These are phyloP conservation scores for Abrus pulchellus DNA, from an alignment of 306 rosid species.

Conservation along the genomic window DNA sequence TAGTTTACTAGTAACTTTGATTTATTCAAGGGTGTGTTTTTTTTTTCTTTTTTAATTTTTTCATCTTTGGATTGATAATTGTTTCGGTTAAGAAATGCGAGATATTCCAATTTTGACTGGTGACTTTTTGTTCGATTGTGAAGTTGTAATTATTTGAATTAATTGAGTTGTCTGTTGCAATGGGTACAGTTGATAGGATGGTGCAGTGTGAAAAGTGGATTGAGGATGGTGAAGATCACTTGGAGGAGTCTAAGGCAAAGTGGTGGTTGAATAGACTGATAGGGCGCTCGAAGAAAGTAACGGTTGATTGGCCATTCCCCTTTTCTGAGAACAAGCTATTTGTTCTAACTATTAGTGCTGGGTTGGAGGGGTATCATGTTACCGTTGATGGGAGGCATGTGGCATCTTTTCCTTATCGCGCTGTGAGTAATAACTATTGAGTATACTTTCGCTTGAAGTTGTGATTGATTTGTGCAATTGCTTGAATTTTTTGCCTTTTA, in stretches of 20 bases:
- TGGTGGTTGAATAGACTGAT: slow-evolving; percentile 87
- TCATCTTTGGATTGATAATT: not conserved
- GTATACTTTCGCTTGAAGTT: not conserved
- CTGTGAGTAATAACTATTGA: slow-evolving; percentile 64
- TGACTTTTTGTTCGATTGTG: not conserved
- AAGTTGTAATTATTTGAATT: not conserved
- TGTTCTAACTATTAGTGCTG: slow-evolving; percentile 87
- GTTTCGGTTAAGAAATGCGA: not conserved
- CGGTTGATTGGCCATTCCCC: slow-evolving; percentile 84
- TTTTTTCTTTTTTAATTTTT: not conserved
- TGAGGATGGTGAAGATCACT: slow-evolving; percentile 58
- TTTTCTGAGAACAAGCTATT: slow-evolving; percentile 78
- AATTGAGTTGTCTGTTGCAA: slow-evolving; percentile 47
- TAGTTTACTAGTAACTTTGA: not conserved
- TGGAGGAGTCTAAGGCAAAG: slow-evolving; percentile 68
- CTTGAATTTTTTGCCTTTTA: slow-evolving; percentile 15
- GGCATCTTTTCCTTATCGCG: slow-evolving; percentile 84
- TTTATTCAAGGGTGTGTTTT: not conserved
- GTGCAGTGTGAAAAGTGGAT: slow-evolving; percentile 95
- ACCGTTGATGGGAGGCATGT: slow-evolving; percentile 86
- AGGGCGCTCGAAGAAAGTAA: slow-evolving; percentile 72
- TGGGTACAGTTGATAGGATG: slow-evolving; percentile 80
- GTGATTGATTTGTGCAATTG: slow-evolving; percentile 24
- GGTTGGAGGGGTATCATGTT: slow-evolving; percentile 90
- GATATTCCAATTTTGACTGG: not conserved